A percentile compares a stretch with the other conserved stretches of the same genome.
These are phyloP conservation scores for Amorphotheca resinae DNA, from an alignment of 495 filamentous ascomycete species.

Conservation along the genomic window DNA sequence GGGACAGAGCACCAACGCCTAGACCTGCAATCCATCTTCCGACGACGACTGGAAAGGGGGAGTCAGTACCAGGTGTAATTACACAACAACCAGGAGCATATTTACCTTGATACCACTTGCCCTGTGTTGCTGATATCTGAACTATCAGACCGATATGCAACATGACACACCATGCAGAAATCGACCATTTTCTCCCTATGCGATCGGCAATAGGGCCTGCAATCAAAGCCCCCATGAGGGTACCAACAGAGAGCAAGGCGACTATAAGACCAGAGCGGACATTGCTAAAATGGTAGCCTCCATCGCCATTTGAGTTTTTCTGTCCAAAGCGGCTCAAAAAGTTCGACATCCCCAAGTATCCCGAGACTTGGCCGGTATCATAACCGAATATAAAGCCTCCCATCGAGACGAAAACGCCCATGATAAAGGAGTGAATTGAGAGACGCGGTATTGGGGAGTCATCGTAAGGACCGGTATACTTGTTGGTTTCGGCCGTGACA, in stretches of 20 bases:
- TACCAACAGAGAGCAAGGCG: constrained; percentile 41
- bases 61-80: neutral
- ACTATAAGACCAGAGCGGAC: constrained; percentile 44
- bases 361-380: constrained; percentile 32
- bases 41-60: constrained; percentile 20
- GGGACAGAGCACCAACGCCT: constrained; percentile 41
- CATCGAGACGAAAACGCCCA: constrained; percentile 44
- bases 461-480: constrained; percentile 27
- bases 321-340: constrained; percentile 39
- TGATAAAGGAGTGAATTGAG: constrained; percentile 37
- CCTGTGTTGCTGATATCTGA: constrained; percentile 34
- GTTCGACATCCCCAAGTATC: constrained; percentile 33
- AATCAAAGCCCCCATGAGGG: constrained; percentile 41
- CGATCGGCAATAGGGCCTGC: constrained; percentile 41
- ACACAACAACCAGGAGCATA: too few species aligned
- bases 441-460: constrained; percentile 15
- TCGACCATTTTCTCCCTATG: constrained; percentile 39
- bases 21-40: constrained; percentile 44
- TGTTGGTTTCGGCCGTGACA: constrained; percentile 17
- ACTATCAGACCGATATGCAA: constrained; percentile 44
- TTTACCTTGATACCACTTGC: constrained; percentile 40
- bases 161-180: constrained; percentile 38
- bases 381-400: constrained; percentile 50
- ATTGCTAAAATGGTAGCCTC: constrained; percentile 36
- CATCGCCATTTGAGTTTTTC: constrained; percentile 20